Base-by-base conservation (phyloP, 805 yeast species). In the Ogataea wickerhamii region DNA sequence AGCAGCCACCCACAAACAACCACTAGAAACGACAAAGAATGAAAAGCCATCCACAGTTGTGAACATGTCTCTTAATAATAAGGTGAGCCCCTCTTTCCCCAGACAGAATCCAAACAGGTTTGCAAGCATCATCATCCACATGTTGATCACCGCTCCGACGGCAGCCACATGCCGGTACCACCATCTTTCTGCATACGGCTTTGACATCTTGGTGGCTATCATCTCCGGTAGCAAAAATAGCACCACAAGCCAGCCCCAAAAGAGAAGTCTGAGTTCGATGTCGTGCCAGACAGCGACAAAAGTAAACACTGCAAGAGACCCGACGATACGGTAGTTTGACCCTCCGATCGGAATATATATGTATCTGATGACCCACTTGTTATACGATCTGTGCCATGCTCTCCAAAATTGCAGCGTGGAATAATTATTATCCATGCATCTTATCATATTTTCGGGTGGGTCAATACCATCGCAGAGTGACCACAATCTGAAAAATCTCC, bases 211-310 rank as follows among this genome's bases (percentile, higher is more conserved):
- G 3, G 87, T 75, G 12, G 85, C 82, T 10, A 76, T 55, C 36
- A 87, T 74, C 58, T 93, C 98, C 0, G 98, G 98, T 4, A 89
- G 51, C 30, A 93, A 72, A 56, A 91, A 91, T 16, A 91, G 48
- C 4, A 93, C 97, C 37, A 91, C 72, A 19, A 87, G 63, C 96
- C 97, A 89, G 8, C 99, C 98, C 99, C 99, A 93, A 38, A 91
- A 65, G 34, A 93, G 66, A 36, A 93, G 66, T 45, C 79, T 80
- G 53, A 93, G 71, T 62, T 93, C 89, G 48, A 93, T 89, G 56
- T 93, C 99, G 64, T 93, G 99, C 99, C 99, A 93, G 21, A 93
- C 67, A 2, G 98, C 98, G 17, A 93, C 98, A 63, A 93, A 93
- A 12, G 95, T 78, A 58, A 93, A 93, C 12, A 91, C 97, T 8